A percentile compares a stretch with the other conserved stretches of the same genome.
Evolutionary conservation across 345 rosid genomes (phyloP).

Genomic region (Bruguiera gymnorhiza): DNA sequence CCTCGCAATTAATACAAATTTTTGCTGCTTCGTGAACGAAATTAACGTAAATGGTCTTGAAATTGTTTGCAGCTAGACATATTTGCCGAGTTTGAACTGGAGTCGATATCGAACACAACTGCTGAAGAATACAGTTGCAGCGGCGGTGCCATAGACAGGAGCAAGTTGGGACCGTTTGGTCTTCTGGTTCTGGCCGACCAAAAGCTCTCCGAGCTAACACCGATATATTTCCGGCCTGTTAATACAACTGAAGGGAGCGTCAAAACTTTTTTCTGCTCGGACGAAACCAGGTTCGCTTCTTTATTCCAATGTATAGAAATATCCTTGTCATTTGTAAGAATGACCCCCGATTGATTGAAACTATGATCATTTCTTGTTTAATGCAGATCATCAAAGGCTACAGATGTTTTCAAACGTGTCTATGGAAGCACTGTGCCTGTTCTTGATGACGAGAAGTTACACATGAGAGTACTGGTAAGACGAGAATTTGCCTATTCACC

Average conservation of each 20-base stretch:
- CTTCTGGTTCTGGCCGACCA: constrained; percentile 62
- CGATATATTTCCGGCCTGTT: constrained; percentile 58
- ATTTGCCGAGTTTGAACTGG: constrained; percentile 47
- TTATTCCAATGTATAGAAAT: background rate
- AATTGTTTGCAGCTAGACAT: constrained; percentile 48
- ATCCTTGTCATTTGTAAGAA: background rate
- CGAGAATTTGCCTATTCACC: background rate
- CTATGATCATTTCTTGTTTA: background rate
- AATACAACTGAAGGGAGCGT: constrained; percentile 33
- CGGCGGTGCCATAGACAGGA: constrained; percentile 52
- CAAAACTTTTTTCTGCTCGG: constrained; percentile 62
- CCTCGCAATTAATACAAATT: no score
- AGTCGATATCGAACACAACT: constrained; percentile 27
- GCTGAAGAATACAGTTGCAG: constrained; percentile 39
- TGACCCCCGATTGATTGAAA: background rate
- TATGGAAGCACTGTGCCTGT: constrained; percentile 72
- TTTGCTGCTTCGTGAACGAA: background rate
- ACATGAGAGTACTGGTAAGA: constrained; percentile 73
- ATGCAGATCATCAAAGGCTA: constrained; percentile 69
- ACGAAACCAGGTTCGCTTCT: constrained; percentile 57
- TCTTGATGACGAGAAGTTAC: constrained; percentile 55
- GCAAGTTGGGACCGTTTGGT: constrained; percentile 76
- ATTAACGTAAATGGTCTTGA: background rate
- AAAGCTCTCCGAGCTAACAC: constrained; percentile 70
- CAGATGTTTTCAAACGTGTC: constrained; percentile 51